Percentiles rank a stretch among this genome's conserved stretches.
These are phyloP conservation scores for Naganishia albida DNA, from an alignment of 1,284 basidiomycete species.

Conservation along the genomic window DNA sequence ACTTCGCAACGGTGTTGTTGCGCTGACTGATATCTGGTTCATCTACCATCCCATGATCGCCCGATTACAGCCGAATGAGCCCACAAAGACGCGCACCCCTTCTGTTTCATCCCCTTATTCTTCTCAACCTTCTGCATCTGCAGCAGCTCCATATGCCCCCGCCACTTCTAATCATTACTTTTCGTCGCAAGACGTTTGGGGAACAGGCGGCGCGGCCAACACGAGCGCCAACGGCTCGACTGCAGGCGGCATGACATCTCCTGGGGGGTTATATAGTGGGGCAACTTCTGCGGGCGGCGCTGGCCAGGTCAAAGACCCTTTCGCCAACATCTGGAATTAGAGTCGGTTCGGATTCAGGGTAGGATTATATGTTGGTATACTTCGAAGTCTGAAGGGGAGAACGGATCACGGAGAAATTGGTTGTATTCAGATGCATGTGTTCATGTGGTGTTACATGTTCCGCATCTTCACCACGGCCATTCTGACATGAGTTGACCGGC, in stretches of 20 bases:
- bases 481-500: too few relatives aligned
- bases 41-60: too few relatives aligned
- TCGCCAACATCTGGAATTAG: conserved; percentile 35
- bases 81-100: not conserved
- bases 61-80: not conserved
- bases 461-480: too few relatives aligned
- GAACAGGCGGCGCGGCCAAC: not conserved
- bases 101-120: not conserved
- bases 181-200: conserved; percentile 35
- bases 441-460: not conserved
- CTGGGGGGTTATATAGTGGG: conserved; percentile 3
- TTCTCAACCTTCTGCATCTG: not conserved
- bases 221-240: not conserved
- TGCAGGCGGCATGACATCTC: conserved; percentile 2
- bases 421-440: not conserved
- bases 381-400: too few relatives aligned
- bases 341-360: too few relatives aligned
- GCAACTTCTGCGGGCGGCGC: not conserved
- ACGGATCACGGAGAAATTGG: not conserved
- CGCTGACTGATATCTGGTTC: too few relatives aligned
- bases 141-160: not conserved
- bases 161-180: conserved; percentile 27
- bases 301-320: conserved; percentile 30
- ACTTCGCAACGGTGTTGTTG: too few relatives aligned
- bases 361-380: too few relatives aligned